These are phyloP conservation scores for Basidiobolus meristosporus DNA, from an alignment of 371 early-diverging fungal species.

Conservation along the genomic window DNA sequence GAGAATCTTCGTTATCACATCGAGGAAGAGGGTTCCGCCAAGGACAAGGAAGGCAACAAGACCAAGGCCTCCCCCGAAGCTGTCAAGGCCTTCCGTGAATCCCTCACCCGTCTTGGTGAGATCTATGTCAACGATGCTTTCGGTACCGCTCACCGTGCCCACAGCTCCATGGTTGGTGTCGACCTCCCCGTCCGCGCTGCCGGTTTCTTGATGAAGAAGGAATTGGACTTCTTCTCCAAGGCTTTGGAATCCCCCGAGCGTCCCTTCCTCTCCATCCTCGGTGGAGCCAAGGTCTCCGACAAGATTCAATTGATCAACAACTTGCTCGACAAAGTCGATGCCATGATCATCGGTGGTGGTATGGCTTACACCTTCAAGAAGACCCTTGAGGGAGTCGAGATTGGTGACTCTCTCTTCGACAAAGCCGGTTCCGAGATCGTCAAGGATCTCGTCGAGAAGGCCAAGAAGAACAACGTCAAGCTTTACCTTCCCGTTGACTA, in stretches of 20 bases:
- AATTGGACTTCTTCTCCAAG: slow-evolving; percentile 93
- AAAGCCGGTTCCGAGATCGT: slow-evolving; percentile 75
- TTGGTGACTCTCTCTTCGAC: slow-evolving; percentile 89
- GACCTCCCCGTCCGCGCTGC: slow-evolving; percentile 78
- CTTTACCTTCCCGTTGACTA: slow-evolving; percentile 85
- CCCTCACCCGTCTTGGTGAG: slow-evolving; percentile 87
- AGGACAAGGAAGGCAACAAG: slow-evolving; percentile 79
- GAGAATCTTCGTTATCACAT: slow-evolving; percentile 98
- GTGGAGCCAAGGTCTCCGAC: slow-evolving; percentile 97
- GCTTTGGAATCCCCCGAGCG: slow-evolving; percentile 80
- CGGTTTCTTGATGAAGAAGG: slow-evolving; percentile 98
- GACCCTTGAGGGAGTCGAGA: slow-evolving; percentile 62
- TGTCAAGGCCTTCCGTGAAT: slow-evolving; percentile 73
- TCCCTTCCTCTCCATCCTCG: slow-evolving; percentile 95
- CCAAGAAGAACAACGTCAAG: slow-evolving; percentile 72
- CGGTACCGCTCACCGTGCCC: slow-evolving; percentile 96
- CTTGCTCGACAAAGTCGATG: slow-evolving; percentile 79
- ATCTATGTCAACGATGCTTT: slow-evolving; percentile 98
- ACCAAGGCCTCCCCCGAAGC: slow-evolving; percentile 68
- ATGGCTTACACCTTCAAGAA: slow-evolving; percentile 98
- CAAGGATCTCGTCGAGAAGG: slow-evolving; percentile 59
- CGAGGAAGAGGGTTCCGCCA: slow-evolving; percentile 94
- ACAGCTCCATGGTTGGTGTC: slow-evolving; percentile 93
- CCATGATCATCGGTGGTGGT: slow-evolving; percentile 89
- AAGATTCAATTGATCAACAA: slow-evolving; percentile 96